These are phyloP conservation scores for Cylindricascospora bacillispora DNA, from an alignment of 1,139 yeast genomes.

Conservation along the genomic window DNA sequence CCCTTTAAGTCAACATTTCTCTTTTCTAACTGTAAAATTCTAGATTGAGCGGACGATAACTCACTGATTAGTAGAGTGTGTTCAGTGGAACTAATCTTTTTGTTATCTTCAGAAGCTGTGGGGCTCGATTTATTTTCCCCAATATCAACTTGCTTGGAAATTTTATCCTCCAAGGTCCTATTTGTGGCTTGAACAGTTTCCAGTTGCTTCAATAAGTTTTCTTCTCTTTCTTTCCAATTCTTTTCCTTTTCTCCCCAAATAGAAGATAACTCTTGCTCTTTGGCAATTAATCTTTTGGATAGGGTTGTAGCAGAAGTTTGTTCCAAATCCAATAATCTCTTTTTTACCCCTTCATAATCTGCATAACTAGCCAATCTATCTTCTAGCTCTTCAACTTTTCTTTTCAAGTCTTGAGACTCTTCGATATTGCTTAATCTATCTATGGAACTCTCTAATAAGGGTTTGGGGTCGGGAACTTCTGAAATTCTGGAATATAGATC, in stretches of 20 bases:
- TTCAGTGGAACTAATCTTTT: constrained; percentile 13
- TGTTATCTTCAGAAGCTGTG: not conserved
- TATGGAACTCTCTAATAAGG: constrained; percentile 58
- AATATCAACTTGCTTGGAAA: constrained; percentile 35
- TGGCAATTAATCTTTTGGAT: constrained; percentile 34
- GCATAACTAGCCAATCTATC: constrained; percentile 54
- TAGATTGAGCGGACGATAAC: constrained; percentile 56
- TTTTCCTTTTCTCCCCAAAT: constrained; percentile 49
- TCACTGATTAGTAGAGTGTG: constrained; percentile 61
- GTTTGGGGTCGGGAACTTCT: constrained; percentile 90
- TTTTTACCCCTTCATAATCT: constrained; percentile 68
- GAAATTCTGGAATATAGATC: constrained; percentile 63
- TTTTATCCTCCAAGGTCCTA: constrained; percentile 44
- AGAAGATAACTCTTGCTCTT: constrained; percentile 50
- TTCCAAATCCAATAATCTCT: constrained; percentile 44
- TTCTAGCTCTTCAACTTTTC: constrained; percentile 43
- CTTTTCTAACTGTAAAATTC: constrained; percentile 60
- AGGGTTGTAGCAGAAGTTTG: constrained; percentile 44
- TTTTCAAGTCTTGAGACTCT: constrained; percentile 40
- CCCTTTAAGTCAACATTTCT: constrained; percentile 65
- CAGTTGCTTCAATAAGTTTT: constrained; percentile 33
- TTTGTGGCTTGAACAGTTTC: constrained; percentile 32
- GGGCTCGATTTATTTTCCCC: constrained; percentile 17
- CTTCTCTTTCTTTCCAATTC: constrained; percentile 45
- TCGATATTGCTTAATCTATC: constrained; percentile 51